These are phyloP conservation scores for Plasmodium blacklocki DNA, from an alignment of 169 alveolate genomes.

Conservation along the genomic window DNA sequence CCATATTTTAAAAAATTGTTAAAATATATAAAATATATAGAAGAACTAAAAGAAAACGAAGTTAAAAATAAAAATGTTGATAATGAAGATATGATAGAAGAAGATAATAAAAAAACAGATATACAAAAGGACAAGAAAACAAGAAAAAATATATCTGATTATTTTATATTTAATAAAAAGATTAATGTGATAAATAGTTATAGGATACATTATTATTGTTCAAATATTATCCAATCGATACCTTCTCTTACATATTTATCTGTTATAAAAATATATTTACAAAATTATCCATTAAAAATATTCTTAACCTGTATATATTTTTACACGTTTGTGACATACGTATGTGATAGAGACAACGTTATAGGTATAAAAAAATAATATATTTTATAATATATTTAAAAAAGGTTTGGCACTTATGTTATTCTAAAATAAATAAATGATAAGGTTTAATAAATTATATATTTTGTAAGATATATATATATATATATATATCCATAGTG, in stretches of 20 bases:
- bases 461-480: too few species aligned
- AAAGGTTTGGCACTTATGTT: too few species aligned
- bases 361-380: slow-evolving; percentile 15
- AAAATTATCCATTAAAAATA: slow-evolving; percentile 62
- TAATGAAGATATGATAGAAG: neutral
- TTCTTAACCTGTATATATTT: slow-evolving; percentile 58
- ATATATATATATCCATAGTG: neutral
- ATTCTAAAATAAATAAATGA: too few species aligned
- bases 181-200: slow-evolving; percentile 53
- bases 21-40: slow-evolving; percentile 8
- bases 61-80: neutral
- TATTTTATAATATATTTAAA: too few species aligned
- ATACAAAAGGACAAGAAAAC: neutral
- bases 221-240: slow-evolving; percentile 62
- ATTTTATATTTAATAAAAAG: slow-evolving; percentile 48
- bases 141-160: neutral
- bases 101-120: slow-evolving; percentile 1
- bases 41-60: neutral
- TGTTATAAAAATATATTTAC: slow-evolving; percentile 55
- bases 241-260: slow-evolving; percentile 66
- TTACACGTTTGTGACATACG: slow-evolving; percentile 60
- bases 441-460: too few species aligned
- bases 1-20: slow-evolving; percentile 42
- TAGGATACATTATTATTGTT: slow-evolving; percentile 38
- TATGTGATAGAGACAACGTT: slow-evolving; percentile 44